Evolutionary conservation across 768 basidiomycete genomes (phyloP).

Genomic region (Termitomyces sp.): DNA sequence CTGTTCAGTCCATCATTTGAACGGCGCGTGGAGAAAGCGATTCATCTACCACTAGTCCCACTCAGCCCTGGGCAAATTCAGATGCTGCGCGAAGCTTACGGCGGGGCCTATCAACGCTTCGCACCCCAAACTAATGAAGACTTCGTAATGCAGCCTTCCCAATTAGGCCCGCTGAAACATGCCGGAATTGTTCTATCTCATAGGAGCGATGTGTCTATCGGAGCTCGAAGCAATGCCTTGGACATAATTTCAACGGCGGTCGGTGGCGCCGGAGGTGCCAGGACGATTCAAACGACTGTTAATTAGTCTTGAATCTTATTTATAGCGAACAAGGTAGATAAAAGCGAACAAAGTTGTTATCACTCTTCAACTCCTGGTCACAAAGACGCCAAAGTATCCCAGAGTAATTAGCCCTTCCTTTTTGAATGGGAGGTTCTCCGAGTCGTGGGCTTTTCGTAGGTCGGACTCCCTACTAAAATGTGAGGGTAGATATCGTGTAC

Average conservation of each 20-base stretch:
- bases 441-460: not conserved
- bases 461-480: not conserved
- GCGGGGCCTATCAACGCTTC: slow-evolving; percentile 52
- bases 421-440: not conserved
- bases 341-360: not conserved
- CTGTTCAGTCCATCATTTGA: slow-evolving; percentile 19
- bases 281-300: slow-evolving; percentile 7
- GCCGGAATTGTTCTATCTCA: slow-evolving; percentile 41
- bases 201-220: slow-evolving; percentile 38
- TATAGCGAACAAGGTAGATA: not conserved
- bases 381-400: not conserved
- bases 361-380: slow-evolving; percentile 1
- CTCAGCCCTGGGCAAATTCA: slow-evolving; percentile 8
- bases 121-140: slow-evolving; percentile 26
- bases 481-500: slow-evolving; percentile 24
- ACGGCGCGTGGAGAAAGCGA: slow-evolving; percentile 3
- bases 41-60: not conserved
- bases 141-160: slow-evolving; percentile 24
- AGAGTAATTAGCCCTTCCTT: not conserved
- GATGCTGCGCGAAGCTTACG: slow-evolving; percentile 25
- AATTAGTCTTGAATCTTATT: slow-evolving; percentile 6
- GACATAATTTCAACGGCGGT: slow-evolving; percentile 30
- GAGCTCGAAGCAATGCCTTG: slow-evolving; percentile 36
- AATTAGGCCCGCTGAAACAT: slow-evolving; percentile 39
- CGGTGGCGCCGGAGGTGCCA: slow-evolving; percentile 1